Percentiles rank a stretch among this genome's conserved stretches.
phyloP scores from a whole-genome alignment of 257 asterid genomes.

The Lithospermum erythrorhizon region DNA sequence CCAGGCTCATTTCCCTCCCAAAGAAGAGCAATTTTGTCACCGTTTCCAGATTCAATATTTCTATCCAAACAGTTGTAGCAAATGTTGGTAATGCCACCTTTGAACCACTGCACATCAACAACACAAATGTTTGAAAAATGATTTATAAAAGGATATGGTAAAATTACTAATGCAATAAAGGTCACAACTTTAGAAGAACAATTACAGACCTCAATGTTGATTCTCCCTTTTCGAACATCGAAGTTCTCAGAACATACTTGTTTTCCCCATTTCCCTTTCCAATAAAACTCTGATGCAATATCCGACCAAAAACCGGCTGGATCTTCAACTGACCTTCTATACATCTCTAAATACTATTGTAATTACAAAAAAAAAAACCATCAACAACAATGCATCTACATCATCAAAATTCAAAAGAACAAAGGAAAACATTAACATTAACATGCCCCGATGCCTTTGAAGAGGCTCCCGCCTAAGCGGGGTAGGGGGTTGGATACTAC shows the following conservation, averaged over 20 bases:
- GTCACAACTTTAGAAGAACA: slow-evolving; percentile 5
- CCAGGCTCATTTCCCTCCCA: slow-evolving; percentile 97
- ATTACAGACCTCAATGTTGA: slow-evolving; percentile 59
- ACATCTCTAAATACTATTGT: slow-evolving; percentile 66
- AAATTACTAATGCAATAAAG: too few species aligned
- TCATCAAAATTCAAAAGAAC: too few species aligned
- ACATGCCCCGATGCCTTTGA: too few species aligned
- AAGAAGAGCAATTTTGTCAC: slow-evolving; percentile 67
- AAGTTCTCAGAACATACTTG: slow-evolving; percentile 60
- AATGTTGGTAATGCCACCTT: slow-evolving; percentile 85
- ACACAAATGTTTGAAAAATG: not conserved
- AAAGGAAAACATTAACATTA: too few species aligned
- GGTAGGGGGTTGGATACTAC: too few species aligned
- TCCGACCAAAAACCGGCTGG: slow-evolving; percentile 94
- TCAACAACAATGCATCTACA: not conserved
- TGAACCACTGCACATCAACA: slow-evolving; percentile 66
- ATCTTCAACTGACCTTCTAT: slow-evolving; percentile 59
- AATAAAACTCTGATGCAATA: slow-evolving; percentile 71
- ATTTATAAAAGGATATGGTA: too few species aligned
- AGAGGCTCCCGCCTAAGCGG: too few species aligned
- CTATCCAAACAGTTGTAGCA: slow-evolving; percentile 91
- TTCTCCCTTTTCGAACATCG: slow-evolving; percentile 65
- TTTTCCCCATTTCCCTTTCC: slow-evolving; percentile 60
- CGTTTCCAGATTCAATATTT: slow-evolving; percentile 63
- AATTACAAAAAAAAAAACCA: not conserved